phyloP scores from a whole-genome alignment of 176 grass and related monocot genomes.

The Dactylis glomerata region DNA sequence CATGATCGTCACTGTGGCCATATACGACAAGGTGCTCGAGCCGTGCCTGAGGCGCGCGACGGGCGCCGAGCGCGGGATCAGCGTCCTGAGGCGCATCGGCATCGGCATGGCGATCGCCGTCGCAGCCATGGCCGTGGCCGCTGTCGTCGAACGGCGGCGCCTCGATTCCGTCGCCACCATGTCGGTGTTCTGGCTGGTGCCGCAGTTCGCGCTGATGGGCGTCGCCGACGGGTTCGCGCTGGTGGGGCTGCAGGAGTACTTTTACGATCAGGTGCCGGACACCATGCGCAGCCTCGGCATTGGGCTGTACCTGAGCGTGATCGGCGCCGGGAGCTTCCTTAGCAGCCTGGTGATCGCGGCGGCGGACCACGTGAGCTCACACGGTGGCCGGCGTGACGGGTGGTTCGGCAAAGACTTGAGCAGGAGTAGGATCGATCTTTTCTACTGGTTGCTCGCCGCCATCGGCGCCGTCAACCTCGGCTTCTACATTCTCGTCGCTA shows the following conservation, averaged over 20 bases:
- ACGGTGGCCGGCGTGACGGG: conserved; percentile 1
- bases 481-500: conserved; percentile 47
- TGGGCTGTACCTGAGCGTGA: conserved; percentile 65
- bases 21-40: conserved; percentile 66
- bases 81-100: conserved; percentile 68
- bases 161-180: background rate
- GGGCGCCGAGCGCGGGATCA: conserved; percentile 62
- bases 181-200: conserved; percentile 64
- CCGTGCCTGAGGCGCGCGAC: conserved; percentile 49
- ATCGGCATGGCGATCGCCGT: conserved; percentile 52
- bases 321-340: conserved; percentile 71
- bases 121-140: conserved; percentile 40
- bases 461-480: conserved; percentile 45
- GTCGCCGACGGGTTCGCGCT: conserved; percentile 72
- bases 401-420: conserved; percentile 79
- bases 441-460: conserved; percentile 59
- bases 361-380: conserved; percentile 31
- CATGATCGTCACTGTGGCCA: conserved; percentile 56
- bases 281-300: conserved; percentile 83
- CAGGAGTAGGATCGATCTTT: conserved; percentile 66
- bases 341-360: conserved; percentile 64
- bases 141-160: conserved; percentile 47
- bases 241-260: conserved; percentile 87
- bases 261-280: conserved; percentile 86
- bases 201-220: conserved; percentile 67